phyloP scores from a whole-genome alignment of 108 stramenopile species.

The Stephanodiscus minutulus region DNA sequence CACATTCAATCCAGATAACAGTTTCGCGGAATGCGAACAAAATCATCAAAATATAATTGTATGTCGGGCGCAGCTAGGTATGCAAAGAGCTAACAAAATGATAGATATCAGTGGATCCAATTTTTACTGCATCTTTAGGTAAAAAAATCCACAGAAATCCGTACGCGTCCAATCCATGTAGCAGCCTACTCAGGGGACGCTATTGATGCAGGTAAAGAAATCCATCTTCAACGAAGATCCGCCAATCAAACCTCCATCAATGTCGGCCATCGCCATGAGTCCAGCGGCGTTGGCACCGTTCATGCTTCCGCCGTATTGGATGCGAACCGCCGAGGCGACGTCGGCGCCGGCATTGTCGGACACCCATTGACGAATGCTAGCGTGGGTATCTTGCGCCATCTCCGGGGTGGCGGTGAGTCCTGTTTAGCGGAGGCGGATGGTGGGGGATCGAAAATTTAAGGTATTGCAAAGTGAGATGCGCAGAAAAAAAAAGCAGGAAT shows the following conservation, averaged over 20 bases:
- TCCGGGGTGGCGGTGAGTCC: conserved; percentile 98
- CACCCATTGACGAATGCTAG: conserved; percentile 91
- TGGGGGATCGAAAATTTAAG: not conserved
- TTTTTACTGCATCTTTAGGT: not conserved
- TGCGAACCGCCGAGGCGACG: conserved; percentile 86
- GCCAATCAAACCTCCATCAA: conserved; percentile 96
- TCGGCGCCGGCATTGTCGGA: conserved; percentile 82
- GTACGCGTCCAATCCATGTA: conserved; percentile 1
- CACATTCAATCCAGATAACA: too few species aligned
- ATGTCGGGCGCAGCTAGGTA: too few species aligned
- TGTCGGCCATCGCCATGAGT: conserved; percentile 85
- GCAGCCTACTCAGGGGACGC: conserved; percentile 53
- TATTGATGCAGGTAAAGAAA: conserved; percentile 94
- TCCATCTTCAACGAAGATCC: conserved; percentile 94
- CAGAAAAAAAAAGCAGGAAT: not conserved
- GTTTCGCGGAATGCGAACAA: too few species aligned
- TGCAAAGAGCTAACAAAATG: too few species aligned
- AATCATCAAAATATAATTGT: too few species aligned
- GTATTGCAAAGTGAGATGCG: not conserved
- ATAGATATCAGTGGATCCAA: too few species aligned
- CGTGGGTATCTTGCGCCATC: conserved; percentile 99
- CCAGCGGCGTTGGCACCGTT: conserved; percentile 91
- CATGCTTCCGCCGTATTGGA: conserved; percentile 98
- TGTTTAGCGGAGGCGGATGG: conserved; percentile 2
- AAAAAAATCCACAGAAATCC: not conserved